phyloP scores from a whole-genome alignment of 306 rosid genomes.

The Pterocarpus macrocarpus region DNA sequence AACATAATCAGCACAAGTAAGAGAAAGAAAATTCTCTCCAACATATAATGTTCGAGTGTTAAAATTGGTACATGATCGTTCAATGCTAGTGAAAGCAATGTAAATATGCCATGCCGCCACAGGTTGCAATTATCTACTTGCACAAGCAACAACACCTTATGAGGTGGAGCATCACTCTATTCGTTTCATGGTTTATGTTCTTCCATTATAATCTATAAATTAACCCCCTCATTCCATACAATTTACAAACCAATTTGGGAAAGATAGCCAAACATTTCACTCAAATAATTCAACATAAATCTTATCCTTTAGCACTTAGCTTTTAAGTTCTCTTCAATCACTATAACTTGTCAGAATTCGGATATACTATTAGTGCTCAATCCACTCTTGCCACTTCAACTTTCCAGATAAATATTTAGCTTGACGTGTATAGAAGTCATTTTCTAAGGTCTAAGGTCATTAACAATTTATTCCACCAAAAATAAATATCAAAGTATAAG shows the following conservation, averaged over 20 bases:
- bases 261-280: conserved; percentile 2
- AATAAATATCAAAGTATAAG: conserved; percentile 2
- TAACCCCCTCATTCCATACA: not conserved
- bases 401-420: conserved; percentile 23
- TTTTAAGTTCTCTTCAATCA: conserved; percentile 2
- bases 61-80: not conserved
- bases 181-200: conserved; percentile 17
- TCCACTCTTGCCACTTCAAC: conserved; percentile 5
- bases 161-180: not conserved
- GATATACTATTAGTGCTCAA: not conserved
- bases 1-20: conserved; percentile 48
- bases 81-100: not conserved
- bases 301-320: not conserved
- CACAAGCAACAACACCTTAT: not conserved
- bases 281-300: conserved; percentile 2
- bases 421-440: not conserved
- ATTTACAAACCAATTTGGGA: not conserved
- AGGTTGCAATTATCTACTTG: not conserved
- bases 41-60: not conserved
- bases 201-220: not conserved
- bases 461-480: not conserved
- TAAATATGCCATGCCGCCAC: not conserved
- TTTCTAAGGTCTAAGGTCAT: conserved; percentile 28
- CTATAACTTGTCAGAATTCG: not conserved
- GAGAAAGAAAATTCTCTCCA: not conserved